Conservation (phyloP, 345 rosid genomes). For the Anacardium occidentale region DNA sequence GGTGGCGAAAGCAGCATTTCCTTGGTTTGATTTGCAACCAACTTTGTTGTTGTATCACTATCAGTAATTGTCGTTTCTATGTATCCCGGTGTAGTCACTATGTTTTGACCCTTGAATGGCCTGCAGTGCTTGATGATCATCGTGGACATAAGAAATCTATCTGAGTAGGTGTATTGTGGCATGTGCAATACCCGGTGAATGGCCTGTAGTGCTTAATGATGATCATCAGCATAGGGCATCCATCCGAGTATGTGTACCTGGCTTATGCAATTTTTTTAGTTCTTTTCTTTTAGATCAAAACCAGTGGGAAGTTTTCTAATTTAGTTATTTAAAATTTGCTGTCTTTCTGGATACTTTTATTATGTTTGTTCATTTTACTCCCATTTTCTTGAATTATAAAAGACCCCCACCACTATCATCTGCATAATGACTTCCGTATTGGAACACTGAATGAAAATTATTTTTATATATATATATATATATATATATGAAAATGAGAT, state of each 20-base stretch:
- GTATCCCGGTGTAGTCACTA: slow-evolving; percentile 13
- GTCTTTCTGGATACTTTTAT: too few relatives aligned
- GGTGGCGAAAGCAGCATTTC: slow-evolving; percentile 94
- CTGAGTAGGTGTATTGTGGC: slow-evolving; percentile 16
- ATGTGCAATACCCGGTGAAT: slow-evolving; percentile 7
- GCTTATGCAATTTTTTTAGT: not conserved
- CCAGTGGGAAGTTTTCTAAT: slow-evolving; percentile 17
- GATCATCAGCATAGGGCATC: slow-evolving; percentile 7
- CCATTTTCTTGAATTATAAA: too few relatives aligned
- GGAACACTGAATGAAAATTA: too few relatives aligned
- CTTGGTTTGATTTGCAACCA: slow-evolving; percentile 31
- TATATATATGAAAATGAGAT: too few relatives aligned
- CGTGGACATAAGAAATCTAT: not conserved
- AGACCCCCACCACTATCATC: too few relatives aligned
- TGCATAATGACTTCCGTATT: too few relatives aligned
- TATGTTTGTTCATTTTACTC: slow-evolving; percentile 5
- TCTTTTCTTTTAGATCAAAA: slow-evolving; percentile 27
- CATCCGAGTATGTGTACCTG: slow-evolving; percentile 15
- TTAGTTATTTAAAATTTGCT: slow-evolving; percentile 11
- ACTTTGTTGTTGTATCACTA: slow-evolving; percentile 6
- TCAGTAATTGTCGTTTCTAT: slow-evolving; percentile 10
- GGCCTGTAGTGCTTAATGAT: slow-evolving; percentile 11
- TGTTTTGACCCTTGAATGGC: slow-evolving; percentile 25
- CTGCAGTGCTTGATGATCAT: slow-evolving; percentile 14
- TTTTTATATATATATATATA: too few relatives aligned